Base-by-base conservation (phyloP, 1,139 yeast species). In the Pneumocystis wakefieldiae region DNA sequence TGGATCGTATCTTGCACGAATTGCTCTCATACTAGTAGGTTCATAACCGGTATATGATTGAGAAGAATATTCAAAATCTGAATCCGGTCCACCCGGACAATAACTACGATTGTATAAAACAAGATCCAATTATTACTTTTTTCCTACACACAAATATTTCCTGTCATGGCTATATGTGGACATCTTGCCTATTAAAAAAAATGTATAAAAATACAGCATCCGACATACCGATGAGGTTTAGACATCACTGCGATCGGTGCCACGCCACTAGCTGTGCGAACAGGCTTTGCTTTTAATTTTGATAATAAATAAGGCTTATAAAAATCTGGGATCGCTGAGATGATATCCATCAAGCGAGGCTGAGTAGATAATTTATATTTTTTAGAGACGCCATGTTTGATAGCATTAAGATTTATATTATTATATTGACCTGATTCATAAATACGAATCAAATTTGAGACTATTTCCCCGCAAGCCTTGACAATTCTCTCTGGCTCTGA, bases 141-240 rank as follows among this genome's bases (percentile, higher is more conserved):
- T 19, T 19, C 14, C 15, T 57, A 65, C 17, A 92, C 98, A 78
- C 99, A 92, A 67, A 92, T 92, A 72, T 92, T 92, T 66, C 99
- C 99, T 0, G 99, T 92, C 74, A 92, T 94, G 39, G 98, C 97
- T 71, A 92, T 94, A 74, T 92, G 99, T 39, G 99, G 99, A 76
- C 99, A 92, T 77, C 99, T 81, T 75, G 92, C 98, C 2, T 98
- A 98, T 74, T 92, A 94, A 77, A 97, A 92, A 97, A 94, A 92
- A 48, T 32, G 35, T 32, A 94, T 97, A 0, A 24, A 48, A 98
- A 98, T 62, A 92, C 98, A 29, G 92, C 98, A 6, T 98, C 98
- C 66, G 92, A 94, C 78, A 24, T 12, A 57, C 41, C 59, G 36
- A 10, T 39, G 42, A 19, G 42, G 41, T 12, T 37, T 57, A 29